These are phyloP conservation scores for Gossypium australe DNA, from an alignment of 345 rosid genomes.

Conservation along the genomic window DNA sequence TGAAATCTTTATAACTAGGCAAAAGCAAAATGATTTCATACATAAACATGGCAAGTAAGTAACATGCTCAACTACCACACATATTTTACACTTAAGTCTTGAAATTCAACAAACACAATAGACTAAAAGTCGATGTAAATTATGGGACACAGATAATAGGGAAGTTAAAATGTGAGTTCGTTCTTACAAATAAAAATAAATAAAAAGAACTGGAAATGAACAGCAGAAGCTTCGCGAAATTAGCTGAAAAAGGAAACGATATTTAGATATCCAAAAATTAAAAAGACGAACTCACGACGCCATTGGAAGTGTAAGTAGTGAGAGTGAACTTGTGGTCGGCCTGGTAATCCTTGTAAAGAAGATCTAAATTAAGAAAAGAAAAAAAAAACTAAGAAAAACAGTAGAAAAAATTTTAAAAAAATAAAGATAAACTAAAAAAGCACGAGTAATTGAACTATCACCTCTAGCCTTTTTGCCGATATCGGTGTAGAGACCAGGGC, in stretches of 20 bases:
- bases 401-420: neutral
- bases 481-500: slow-evolving; percentile 90
- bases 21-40: neutral
- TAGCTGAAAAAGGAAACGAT: neutral
- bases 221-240: neutral
- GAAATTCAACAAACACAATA: neutral
- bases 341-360: slow-evolving; percentile 89
- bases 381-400: neutral
- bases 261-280: neutral
- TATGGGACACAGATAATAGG: neutral
- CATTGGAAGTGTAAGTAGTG: slow-evolving; percentile 73
- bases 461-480: slow-evolving; percentile 95
- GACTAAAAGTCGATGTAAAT: neutral
- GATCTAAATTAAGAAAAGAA: slow-evolving; percentile 40
- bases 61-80: neutral
- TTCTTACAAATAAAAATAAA: neutral
- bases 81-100: neutral
- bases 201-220: neutral
- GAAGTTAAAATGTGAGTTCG: neutral
- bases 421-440: neutral
- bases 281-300: slow-evolving; percentile 55
- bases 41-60: neutral
- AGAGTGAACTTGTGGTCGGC: slow-evolving; percentile 81
- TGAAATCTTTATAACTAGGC: neutral
- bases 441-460: slow-evolving; percentile 7